These are phyloP conservation scores for Peribolospora baueri DNA, from an alignment of 768 basidiomycete genomes.

Conservation along the genomic window DNA sequence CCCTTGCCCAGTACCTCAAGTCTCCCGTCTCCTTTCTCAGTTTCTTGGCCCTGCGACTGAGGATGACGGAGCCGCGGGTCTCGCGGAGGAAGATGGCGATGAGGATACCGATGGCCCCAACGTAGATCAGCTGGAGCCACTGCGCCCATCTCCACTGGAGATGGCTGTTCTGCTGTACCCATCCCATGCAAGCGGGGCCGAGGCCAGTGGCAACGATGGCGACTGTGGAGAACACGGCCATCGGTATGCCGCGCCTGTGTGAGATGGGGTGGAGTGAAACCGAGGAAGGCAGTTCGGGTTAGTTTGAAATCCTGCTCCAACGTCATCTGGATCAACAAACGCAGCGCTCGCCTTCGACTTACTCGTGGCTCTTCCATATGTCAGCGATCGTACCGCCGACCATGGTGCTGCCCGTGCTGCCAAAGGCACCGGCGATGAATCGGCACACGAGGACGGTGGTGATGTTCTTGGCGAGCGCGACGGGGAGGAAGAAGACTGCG, in stretches of 20 bases:
- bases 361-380: constrained; percentile 17
- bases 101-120: constrained; percentile 28
- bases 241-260: constrained; percentile 34
- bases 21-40: constrained; percentile 43
- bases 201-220: constrained; percentile 39
- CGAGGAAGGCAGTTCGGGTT: neutral
- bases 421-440: constrained; percentile 18
- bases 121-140: constrained; percentile 23
- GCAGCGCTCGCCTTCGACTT: constrained; percentile 5
- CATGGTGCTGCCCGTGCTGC: constrained; percentile 19
- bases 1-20: constrained; percentile 33
- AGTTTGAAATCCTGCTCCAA: no score
- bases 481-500: constrained; percentile 7
- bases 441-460: constrained; percentile 18
- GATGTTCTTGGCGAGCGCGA: constrained; percentile 18
- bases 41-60: constrained; percentile 37
- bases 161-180: constrained; percentile 18
- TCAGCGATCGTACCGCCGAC: constrained; percentile 23
- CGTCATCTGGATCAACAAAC: neutral
- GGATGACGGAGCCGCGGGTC: constrained; percentile 41
- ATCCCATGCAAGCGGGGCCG: constrained; percentile 39
- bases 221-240: constrained; percentile 42
- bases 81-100: constrained; percentile 40
- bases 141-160: constrained; percentile 53
- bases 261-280: neutral